Evolutionary conservation across 192 early-diverging fungal species (phyloP).

Genomic region (Coemansia sp.): DNA sequence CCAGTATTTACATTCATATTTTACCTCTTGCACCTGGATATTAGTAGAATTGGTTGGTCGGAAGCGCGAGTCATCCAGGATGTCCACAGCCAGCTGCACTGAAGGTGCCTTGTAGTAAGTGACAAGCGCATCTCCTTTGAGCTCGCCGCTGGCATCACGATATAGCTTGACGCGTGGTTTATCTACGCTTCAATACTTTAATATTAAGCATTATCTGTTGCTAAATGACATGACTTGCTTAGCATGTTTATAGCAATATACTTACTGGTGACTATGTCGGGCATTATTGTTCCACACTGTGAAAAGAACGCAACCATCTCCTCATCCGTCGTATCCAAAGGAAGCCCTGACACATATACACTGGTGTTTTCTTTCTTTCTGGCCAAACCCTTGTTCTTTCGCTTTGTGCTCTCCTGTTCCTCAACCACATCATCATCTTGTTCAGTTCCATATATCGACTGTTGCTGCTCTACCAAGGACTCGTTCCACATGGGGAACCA

Average conservation of each 20-base stretch:
- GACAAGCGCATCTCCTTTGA: slow-evolving; percentile 92
- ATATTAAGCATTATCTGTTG: neutral
- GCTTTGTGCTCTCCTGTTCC: slow-evolving; percentile 40
- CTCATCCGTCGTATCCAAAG: slow-evolving; percentile 72
- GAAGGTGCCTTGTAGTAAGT: slow-evolving; percentile 90
- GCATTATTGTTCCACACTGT: slow-evolving; percentile 50
- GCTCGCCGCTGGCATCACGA: slow-evolving; percentile 59
- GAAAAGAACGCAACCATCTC: slow-evolving; percentile 65
- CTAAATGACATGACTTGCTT: neutral
- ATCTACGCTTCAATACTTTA: slow-evolving; percentile 48
- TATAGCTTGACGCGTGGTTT: slow-evolving; percentile 92
- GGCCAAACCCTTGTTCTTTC: slow-evolving; percentile 46
- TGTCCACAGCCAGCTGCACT: slow-evolving; percentile 77
- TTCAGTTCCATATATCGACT: slow-evolving; percentile 43
- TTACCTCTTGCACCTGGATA: slow-evolving; percentile 71
- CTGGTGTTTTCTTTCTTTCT: slow-evolving; percentile 69
- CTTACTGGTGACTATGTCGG: slow-evolving; percentile 44
- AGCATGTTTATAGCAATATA: neutral
- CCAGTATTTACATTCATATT: neutral
- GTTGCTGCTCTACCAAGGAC: slow-evolving; percentile 43
- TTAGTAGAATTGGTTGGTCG: slow-evolving; percentile 62
- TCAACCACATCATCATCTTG: neutral
- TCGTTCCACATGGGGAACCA: slow-evolving; percentile 86
- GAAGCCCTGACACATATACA: slow-evolving; percentile 86
- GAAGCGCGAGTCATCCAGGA: slow-evolving; percentile 86